Evolutionary conservation across 2,329 filamentous ascomycete species (phyloP).

Genomic region (Setomelanomma holmii): DNA sequence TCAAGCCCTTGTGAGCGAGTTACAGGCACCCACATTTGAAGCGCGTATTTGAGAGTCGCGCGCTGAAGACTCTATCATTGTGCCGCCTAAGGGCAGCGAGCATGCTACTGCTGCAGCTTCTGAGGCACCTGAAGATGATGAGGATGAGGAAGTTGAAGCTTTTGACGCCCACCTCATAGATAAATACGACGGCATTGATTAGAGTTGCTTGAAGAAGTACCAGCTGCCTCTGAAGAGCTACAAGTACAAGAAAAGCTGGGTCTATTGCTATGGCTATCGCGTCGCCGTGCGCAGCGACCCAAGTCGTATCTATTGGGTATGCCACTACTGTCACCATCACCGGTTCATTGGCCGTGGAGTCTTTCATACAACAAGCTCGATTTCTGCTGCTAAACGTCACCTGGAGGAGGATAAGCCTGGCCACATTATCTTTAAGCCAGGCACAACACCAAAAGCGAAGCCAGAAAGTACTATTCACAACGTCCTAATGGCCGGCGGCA

Average conservation of each 20-base stretch:
- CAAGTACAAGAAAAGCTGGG: too few species aligned
- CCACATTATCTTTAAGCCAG: not conserved
- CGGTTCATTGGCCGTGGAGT: not conserved
- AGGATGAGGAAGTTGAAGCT: too few species aligned
- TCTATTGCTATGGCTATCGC: too few species aligned
- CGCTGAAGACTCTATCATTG: too few species aligned
- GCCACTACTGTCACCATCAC: not conserved
- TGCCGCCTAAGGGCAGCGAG: slow-evolving; percentile 1
- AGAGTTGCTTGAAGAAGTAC: too few species aligned
- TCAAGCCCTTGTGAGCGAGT: slow-evolving; percentile 2
- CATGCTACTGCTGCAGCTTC: not conserved
- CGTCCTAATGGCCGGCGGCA: not conserved
- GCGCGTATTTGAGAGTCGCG: slow-evolving; percentile 4
- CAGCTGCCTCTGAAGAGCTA: too few species aligned
- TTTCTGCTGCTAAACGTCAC: not conserved
- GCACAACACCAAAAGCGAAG: not conserved
- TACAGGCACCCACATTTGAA: slow-evolving; percentile 2
- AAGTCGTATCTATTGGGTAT: too few species aligned
- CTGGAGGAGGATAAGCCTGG: not conserved
- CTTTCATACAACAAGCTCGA: not conserved
- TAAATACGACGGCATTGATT: too few species aligned
- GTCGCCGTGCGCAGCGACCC: too few species aligned
- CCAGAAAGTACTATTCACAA: not conserved
- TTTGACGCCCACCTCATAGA: too few species aligned
- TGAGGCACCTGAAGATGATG: not conserved